Evolutionary conservation across 345 rosid species (phyloP).

Genomic region (Arabidopsis arenosa): DNA sequence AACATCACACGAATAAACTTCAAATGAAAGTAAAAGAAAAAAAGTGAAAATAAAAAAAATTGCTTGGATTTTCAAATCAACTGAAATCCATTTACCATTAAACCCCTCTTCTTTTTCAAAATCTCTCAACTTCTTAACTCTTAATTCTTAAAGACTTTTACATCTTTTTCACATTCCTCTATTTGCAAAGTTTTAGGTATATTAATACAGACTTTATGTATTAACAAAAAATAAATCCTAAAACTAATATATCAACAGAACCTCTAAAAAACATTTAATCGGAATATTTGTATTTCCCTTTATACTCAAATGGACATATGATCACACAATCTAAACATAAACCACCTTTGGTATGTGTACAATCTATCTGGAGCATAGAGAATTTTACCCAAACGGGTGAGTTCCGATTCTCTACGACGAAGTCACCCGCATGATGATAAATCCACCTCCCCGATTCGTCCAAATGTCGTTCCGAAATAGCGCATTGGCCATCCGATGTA

Average conservation of each 20-base stretch:
- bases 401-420: slow-evolving; percentile 53
- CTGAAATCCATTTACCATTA: no score
- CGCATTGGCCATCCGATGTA: slow-evolving; percentile 70
- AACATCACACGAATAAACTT: no score
- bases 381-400: slow-evolving; percentile 59
- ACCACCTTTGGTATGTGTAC: slow-evolving; percentile 97
- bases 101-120: no score
- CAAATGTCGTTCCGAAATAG: slow-evolving; percentile 61
- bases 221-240: slow-evolving; percentile 13
- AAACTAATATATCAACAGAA: background rate
- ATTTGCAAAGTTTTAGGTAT: background rate
- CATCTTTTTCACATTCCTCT: background rate
- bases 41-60: no score
- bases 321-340: slow-evolving; percentile 79
- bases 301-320: slow-evolving; percentile 63
- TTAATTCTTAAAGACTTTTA: no score
- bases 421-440: slow-evolving; percentile 77
- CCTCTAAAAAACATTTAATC: background rate
- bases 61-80: no score
- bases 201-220: background rate
- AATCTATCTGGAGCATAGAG: slow-evolving; percentile 93
- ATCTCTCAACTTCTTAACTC: no score
- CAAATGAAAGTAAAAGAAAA: no score
- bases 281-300: slow-evolving; percentile 39
- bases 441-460: slow-evolving; percentile 70